Evolutionary conservation across 345 rosid species (phyloP), one percentile per base, ranked within the genome.

Genomic region (Syzygium grande): DNA sequence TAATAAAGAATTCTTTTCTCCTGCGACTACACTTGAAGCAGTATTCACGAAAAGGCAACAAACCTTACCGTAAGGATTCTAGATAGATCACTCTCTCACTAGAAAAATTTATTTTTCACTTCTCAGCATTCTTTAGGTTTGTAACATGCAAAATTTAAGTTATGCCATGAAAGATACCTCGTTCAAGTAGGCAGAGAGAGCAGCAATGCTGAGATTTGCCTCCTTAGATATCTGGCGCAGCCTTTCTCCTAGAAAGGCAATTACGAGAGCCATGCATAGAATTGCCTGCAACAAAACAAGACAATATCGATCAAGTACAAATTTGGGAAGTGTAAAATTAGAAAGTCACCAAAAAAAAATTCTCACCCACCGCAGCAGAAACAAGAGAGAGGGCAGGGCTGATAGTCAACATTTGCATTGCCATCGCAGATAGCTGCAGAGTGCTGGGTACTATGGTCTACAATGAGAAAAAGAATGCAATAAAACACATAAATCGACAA

Each of bases 401-500:
- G 65, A 96, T 94, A 90, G 90, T 93, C 89, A 96, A 30, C 99
- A 98, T 96, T 92, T 93, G 99, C 41, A 86, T 88, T 12, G 95
- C 95, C 98, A 97, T 95, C 23, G 95, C 96, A 43, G 93, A 94
- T 80, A 96, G 89, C 90, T 96, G 99, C 79, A 98, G 92, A 9
- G 91, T 91, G 89, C 94, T 95, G 38, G 99, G 99, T 73, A 98
- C 96, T 86, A 93, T 92, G 55, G 98, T 95, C 99, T 97, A 93
- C 77, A 88, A 89, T 16, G 46, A 73, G 73, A 84, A 80, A 86
- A 87, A 27, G 29, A 22, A 61, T 15, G 30, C 88, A 84, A 73
- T 6, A 19, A 68, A 38, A 73, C 27, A 73, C 7, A 22, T 19
- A 19, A 38, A 73, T 19, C 14, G 0, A 5, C 14, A 38, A 10